Percentiles rank a stretch among this genome's conserved stretches.
Conservation (phyloP, 768 basidiomycete species). For the Lepiota venenata region DNA sequence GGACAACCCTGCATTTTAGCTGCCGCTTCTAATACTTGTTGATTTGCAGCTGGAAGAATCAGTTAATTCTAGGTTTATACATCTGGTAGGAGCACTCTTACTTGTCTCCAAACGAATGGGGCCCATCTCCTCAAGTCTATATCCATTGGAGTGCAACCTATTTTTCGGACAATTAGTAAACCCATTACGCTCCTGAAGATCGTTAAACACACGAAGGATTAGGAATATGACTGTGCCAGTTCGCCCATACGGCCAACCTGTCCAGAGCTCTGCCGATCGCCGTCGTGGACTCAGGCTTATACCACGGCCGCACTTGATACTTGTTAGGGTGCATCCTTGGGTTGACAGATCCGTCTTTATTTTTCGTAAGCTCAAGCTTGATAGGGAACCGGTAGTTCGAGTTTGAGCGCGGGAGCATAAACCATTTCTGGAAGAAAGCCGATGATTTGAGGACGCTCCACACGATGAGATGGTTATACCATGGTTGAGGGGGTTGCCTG, state of each 20-base stretch:
- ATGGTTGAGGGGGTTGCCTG: conserved; percentile 36
- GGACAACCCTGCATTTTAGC: conserved; percentile 41
- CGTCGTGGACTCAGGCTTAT: conserved; percentile 32
- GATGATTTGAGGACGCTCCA: conserved; percentile 18
- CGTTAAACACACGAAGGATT: conserved; percentile 27
- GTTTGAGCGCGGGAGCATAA: conserved; percentile 34
- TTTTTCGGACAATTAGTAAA: not conserved
- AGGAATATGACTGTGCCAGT: conserved; percentile 35
- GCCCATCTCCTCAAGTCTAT: conserved; percentile 43
- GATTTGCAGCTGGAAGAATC: conserved; percentile 31
- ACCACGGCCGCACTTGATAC: conserved; percentile 41
- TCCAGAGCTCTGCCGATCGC: conserved; percentile 26
- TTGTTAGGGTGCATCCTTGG: conserved; percentile 33
- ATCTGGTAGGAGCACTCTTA: conserved; percentile 16
- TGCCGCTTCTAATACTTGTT: conserved; percentile 38
- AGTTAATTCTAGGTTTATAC: not conserved
- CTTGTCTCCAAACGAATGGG: conserved; percentile 34
- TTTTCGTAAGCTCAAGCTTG: conserved; percentile 19
- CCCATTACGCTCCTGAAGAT: not conserved
- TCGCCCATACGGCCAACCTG: conserved; percentile 28
- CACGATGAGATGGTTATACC: conserved; percentile 27
- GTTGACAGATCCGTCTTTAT: conserved; percentile 18
- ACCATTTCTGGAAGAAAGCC: conserved; percentile 31
- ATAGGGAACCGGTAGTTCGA: conserved; percentile 19
- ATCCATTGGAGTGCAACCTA: conserved; percentile 35